Base-by-base conservation (phyloP, 108 stramenopile genomes). In the Cylindrotheca fusiformis region DNA sequence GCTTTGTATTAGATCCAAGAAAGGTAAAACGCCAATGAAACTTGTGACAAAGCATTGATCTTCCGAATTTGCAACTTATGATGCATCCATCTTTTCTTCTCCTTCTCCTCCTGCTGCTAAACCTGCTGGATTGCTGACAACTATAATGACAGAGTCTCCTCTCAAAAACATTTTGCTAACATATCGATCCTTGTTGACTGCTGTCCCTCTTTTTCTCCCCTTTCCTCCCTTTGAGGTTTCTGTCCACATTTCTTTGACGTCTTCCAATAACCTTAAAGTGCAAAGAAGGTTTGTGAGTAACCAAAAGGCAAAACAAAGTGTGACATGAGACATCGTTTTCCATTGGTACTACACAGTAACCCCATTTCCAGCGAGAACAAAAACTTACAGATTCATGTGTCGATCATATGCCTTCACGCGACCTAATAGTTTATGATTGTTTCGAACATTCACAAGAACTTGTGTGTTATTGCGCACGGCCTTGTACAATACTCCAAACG, bases 181-280 rank as follows among this genome's bases (percentile, higher is more conserved):
- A 63, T 96, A 97, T 60, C 99, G 77, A 79, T 98, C 97, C 64
- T 96, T 95, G 68, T 96, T 96, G n/a, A 94, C 77, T 3, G 90
- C 77, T 52, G 81, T 80, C n/a, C 93, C 94, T 56, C 84, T 71
- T 55, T 84, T 89, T 58, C 79, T 75, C n/a, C 85, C 90, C 75
- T 95, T 97, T 19, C 96, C 96, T 10, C 88, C 90, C 67, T 95
- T 96, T 60, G 95, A 93, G 36, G 69, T 79, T 82, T 99, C 99
- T 22, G 97, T 98, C 99, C 99, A 99, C 93, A 98, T 96, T 81
- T 99, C 99, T 71, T 97, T 97, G 30, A 99, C 99, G 65, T 98
- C 96, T 79, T 97, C 97, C 36, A 99, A 71, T 6, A 99, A 80
- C 81, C 93, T 98, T 1, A 65, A 30, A 33, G 51, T 52, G 31